Conservation (phyloP, 441 rosid genomes). For the Raphanus hybrid region DNA sequence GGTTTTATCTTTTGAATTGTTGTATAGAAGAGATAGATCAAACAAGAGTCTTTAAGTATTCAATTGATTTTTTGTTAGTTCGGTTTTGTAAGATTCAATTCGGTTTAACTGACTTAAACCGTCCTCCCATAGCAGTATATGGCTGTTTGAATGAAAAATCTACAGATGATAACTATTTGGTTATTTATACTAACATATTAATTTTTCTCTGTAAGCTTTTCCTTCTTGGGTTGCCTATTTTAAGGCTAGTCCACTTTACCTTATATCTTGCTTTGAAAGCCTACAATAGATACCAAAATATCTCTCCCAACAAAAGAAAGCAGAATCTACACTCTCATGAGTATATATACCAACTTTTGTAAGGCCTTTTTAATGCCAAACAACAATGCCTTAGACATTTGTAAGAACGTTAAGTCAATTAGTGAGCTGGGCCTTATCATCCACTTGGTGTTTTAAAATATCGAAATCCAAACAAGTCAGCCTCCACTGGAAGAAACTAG, state of each 20-base stretch:
- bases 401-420: neutral
- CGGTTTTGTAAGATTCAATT: neutral
- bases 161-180: neutral
- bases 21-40: too few species aligned
- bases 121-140: neutral
- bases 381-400: neutral
- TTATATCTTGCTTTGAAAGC: neutral
- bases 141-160: neutral
- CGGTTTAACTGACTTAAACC: neutral
- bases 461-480: too few species aligned
- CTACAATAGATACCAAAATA: too few species aligned
- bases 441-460: too few species aligned
- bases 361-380: neutral
- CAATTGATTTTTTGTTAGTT: too few species aligned
- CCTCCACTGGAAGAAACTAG: too few species aligned
- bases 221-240: too few species aligned
- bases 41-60: too few species aligned
- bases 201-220: neutral
- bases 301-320: neutral
- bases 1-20: too few species aligned
- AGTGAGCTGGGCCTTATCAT: neutral
- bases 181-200: neutral
- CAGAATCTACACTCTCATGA: neutral
- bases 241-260: neutral
- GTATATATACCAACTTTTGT: neutral